Evolutionary conservation across 495 filamentous ascomycete genomes (phyloP).

Genomic region (Penicillium argentinense): DNA sequence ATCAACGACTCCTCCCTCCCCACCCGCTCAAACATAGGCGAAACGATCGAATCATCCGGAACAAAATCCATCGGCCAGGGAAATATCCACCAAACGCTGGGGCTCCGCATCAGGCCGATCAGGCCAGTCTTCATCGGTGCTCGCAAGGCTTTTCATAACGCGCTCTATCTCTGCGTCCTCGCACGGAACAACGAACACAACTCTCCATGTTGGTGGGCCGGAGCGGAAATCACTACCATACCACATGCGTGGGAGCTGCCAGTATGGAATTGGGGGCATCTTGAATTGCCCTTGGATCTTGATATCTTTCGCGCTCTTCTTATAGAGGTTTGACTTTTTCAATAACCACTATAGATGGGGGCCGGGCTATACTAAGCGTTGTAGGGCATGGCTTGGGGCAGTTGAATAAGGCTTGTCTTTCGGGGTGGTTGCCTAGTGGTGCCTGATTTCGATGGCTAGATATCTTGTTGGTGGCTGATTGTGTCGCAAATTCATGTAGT

Average conservation of each 20-base stretch:
- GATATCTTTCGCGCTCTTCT: too few relatives aligned
- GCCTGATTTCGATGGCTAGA: too few relatives aligned
- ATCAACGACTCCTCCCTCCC: not conserved
- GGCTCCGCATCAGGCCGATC: constrained; percentile 4
- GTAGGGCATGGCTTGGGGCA: too few relatives aligned
- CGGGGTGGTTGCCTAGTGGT: too few relatives aligned
- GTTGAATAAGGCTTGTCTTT: too few relatives aligned
- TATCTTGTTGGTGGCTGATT: too few relatives aligned
- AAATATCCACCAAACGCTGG: constrained; percentile 4
- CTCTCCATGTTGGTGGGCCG: constrained; percentile 7
- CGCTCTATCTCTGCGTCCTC: not conserved
- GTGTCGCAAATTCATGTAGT: too few relatives aligned
- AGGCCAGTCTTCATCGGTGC: constrained; percentile 5
- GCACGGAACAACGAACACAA: constrained; percentile 1
- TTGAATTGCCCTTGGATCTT: not conserved
- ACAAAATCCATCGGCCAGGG: constrained; percentile 6
- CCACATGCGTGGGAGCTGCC: not conserved
- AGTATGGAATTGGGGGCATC: not conserved
- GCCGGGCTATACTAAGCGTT: too few relatives aligned
- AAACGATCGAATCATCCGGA: not conserved
- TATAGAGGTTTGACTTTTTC: too few relatives aligned
- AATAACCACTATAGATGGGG: too few relatives aligned
- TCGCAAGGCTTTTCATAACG: constrained; percentile 6
- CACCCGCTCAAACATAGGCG: not conserved
- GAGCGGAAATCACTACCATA: not conserved